Evolutionary conservation across 2,329 filamentous ascomycete species (phyloP), one percentile per base, ranked within the genome.

Genomic region (Verticillium isaacii): DNA sequence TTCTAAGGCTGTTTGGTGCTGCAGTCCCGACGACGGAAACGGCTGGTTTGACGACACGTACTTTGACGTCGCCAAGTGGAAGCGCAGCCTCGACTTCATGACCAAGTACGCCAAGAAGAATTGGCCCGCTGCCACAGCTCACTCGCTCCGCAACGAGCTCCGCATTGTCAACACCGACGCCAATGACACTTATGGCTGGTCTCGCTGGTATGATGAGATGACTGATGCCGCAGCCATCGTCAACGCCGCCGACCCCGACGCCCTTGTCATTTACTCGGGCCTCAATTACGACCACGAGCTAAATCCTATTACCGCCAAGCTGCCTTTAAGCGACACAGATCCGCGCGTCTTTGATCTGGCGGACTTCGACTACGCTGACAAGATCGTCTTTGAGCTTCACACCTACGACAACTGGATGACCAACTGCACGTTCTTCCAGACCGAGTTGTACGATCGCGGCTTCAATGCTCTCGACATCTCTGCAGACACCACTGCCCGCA

Each of bases 81-180:
- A 76, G 50, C 78, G 84, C 23, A 84, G 83, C 2, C 75, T 85
- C 37, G 72, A 75, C 1, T 84, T 80, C 67, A 84, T 87, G 70
- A 78, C 68, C 62, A 64, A 72, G 19, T 80, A 80, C 75, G 75
- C 76, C 11, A 69, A 73, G 50, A 65, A 67, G 14, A 78, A 79
- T 68, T 56, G 54, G 54, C 63, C 63, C 59, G 63, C 63, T 36
- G 56, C 63, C 59, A 62, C 63, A 41, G 63, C 63, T 7, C 45
- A 63, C 25, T 80, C 79, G 5, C 78, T 87, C 54, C 82, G 85
- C 67, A 87, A 87, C 73, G 85, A 87, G 73, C 74, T 86, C 32
- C 80, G 82, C 58, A 57, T 57, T 9, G 56, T 57, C 58, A 74
- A 81, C 60, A 69, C 78, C 25, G 82, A 82, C 68, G 75, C 72